Conservation (phyloP, 225 moss, liverwort and hornwort genomes). For the Lunularia cruciata region DNA sequence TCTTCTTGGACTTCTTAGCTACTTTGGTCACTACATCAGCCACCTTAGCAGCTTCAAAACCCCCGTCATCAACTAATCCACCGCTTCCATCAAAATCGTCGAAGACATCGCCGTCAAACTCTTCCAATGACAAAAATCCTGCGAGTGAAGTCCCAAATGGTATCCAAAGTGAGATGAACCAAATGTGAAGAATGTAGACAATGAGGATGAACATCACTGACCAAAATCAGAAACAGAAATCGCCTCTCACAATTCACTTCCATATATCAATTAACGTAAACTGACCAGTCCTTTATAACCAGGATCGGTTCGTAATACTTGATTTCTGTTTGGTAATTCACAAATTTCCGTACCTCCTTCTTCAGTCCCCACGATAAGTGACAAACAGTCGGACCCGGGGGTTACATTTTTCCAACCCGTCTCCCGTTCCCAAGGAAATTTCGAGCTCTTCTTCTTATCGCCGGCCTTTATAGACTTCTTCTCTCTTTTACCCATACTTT, state of each 20-base stretch:
- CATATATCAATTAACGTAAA: no score
- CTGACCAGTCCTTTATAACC: not conserved
- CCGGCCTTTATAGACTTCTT: conserved; percentile 1
- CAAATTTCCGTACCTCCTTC: conserved; percentile 42
- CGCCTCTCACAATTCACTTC: not conserved
- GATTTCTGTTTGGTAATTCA: not conserved
- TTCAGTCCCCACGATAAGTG: conserved; percentile 38
- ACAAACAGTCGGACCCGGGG: conserved; percentile 33
- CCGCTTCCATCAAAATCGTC: conserved; percentile 17
- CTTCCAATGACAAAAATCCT: conserved; percentile 70
- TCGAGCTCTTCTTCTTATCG: not conserved
- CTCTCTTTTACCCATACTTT: not conserved
- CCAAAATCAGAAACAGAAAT: no score
- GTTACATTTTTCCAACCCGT: conserved; percentile 43
- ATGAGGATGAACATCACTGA: no score
- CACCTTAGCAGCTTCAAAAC: conserved; percentile 3
- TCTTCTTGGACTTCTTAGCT: conserved; percentile 19
- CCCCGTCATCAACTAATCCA: conserved; percentile 17
- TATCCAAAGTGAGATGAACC: not conserved
- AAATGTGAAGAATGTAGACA: not conserved
- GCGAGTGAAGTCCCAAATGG: not conserved
- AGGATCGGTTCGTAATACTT: no score
- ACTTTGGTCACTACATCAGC: not conserved
- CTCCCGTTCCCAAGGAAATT: conserved; percentile 15
- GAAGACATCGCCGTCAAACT: conserved; percentile 59